Evolutionary conservation across 306 rosid genomes (phyloP), one percentile per base, ranked within the genome.

Genomic region (Medicago arabica): DNA sequence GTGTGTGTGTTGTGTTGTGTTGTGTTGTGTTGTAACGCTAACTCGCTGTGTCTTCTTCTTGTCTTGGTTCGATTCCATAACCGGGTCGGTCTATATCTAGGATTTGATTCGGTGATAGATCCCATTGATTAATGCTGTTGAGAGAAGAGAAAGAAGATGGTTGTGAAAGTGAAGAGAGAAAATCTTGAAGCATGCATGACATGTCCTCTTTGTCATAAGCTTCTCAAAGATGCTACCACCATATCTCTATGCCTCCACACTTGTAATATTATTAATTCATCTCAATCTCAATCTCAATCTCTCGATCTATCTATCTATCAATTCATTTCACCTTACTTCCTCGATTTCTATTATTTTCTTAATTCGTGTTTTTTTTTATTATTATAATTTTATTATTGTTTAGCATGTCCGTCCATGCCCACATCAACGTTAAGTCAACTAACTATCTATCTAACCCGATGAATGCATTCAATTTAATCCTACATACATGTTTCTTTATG

Each of bases 171-270:
- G 12, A 88, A 75, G 89, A 90, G 92, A 83, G 83, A 80, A 74
- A 83, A 54, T 14, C 81, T 95, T 3, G 78, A 82, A 70, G 87
- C 93, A 87, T 92, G 97, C 99, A 90, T 95, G 97, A 92, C 92
- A 93, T 95, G 99, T 88, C 96, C 93, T 80, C 97, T 92, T 71
- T 95, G 98, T 78, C 63, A 82, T 25, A 88, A 85, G 61, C 88
- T 95, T 62, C 76, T 89, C 83, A 86, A 79, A 75, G 96, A 90
- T 58, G 97, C 99, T 25, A 95, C 99, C 12, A 95, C 99, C 31
- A 90, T 92, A 11, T 95, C 98, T 83, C 88, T 92, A 67, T 95
- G 99, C 75, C 99, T 95, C 43, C 98, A 95, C 80, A 87, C 99
- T 43, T 95, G 97, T n/a, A n/a, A n/a, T n/a, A n/a, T n/a, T n/a